phyloP scores from a whole-genome alignment of 2,329 filamentous ascomycete species.

The Nigrospora osmanthi region DNA sequence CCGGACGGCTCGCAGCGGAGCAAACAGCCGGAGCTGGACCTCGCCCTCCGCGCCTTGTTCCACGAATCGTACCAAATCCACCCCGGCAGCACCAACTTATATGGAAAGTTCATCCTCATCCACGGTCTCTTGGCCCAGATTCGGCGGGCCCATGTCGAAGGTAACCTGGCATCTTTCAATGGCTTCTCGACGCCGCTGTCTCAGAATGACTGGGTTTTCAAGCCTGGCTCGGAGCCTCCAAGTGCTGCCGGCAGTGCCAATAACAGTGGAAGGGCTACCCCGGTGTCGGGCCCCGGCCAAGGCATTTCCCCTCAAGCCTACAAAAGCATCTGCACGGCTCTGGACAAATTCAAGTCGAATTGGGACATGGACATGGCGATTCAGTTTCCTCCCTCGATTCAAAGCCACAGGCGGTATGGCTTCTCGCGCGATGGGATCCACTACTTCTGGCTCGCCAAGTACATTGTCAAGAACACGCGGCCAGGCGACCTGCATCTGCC shows the following conservation, averaged over 20 bases:
- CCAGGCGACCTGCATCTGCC: conserved; percentile 44
- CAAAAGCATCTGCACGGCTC: conserved; percentile 43
- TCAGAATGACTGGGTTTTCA: conserved; percentile 49
- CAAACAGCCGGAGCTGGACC: conserved; percentile 57
- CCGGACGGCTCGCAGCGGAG: conserved; percentile 52
- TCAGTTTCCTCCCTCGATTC: conserved; percentile 54
- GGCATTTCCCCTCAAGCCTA: conserved; percentile 36
- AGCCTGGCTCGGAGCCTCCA: conserved; percentile 29
- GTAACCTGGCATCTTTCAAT: conserved; percentile 24
- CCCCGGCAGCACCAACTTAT: conserved; percentile 60
- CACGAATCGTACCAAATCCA: conserved; percentile 51
- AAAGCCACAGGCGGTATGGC: conserved; percentile 52
- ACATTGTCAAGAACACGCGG: conserved; percentile 52
- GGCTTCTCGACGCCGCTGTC: conserved; percentile 47
- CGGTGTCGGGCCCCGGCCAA: conserved; percentile 27
- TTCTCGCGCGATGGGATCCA: conserved; percentile 67
- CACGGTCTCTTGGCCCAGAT: conserved; percentile 61
- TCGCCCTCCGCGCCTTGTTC: conserved; percentile 54
- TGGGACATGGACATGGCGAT: conserved; percentile 64
- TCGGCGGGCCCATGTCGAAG: conserved; percentile 32
- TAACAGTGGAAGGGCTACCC: conserved; percentile 37
- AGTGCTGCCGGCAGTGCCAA: conserved; percentile 34
- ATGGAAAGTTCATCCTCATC: conserved; percentile 67
- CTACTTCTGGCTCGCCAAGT: conserved; percentile 65
- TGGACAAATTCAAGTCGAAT: conserved; percentile 64